Evolutionary conservation across 768 basidiomycete genomes (phyloP).

Genomic region (Leccinum subtestaceum): DNA sequence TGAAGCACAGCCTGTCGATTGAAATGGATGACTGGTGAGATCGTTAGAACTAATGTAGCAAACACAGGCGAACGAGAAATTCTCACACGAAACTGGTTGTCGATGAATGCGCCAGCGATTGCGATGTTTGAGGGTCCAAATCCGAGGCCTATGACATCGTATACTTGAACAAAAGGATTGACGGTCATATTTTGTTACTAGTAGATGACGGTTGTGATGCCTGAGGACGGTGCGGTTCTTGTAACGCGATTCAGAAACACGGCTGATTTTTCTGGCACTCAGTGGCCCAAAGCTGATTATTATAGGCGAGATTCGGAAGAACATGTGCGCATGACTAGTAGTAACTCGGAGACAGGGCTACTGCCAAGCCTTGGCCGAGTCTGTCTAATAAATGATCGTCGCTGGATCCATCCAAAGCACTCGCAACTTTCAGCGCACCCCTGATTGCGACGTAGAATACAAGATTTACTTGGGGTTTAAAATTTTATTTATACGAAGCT

Average conservation of each 20-base stretch:
- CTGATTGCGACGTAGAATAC: background rate
- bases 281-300: background rate
- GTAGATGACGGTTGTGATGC: background rate
- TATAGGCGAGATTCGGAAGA: background rate
- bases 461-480: background rate
- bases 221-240: background rate
- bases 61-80: background rate
- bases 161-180: slow-evolving; percentile 13
- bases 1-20: slow-evolving; percentile 40
- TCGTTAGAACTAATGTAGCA: slow-evolving; percentile 1
- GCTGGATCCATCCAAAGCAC: background rate
- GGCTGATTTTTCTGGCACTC: background rate
- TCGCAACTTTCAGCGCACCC: background rate
- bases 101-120: slow-evolving; percentile 47
- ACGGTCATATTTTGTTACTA: slow-evolving; percentile 3
- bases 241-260: background rate
- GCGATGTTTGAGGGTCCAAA: slow-evolving; percentile 56
- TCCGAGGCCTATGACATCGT: slow-evolving; percentile 49
- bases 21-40: slow-evolving; percentile 10
- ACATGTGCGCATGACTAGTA: background rate
- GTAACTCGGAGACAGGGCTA: background rate
- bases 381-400: background rate
- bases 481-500: no score
- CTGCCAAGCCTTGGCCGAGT: background rate
- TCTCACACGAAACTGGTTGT: slow-evolving; percentile 28